Evolutionary conservation across 2,329 filamentous ascomycete genomes (phyloP).

Genomic region (Apiospora hydei): DNA sequence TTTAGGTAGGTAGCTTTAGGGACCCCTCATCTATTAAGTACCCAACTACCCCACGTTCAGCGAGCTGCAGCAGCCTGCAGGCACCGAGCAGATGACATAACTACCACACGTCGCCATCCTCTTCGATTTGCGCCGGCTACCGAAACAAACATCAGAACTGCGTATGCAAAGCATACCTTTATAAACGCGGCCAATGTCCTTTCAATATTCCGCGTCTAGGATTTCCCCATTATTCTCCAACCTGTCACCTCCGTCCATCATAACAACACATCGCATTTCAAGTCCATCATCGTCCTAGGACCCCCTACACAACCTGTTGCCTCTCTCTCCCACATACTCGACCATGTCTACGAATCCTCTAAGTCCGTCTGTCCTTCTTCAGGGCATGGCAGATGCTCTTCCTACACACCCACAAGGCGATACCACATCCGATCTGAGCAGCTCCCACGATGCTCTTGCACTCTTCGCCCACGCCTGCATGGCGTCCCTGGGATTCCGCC

Average conservation of each 20-base stretch:
- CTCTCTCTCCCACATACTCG: slow-evolving; percentile 2
- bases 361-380: slow-evolving; percentile 55
- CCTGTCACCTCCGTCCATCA: neutral
- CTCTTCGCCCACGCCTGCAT: slow-evolving; percentile 87
- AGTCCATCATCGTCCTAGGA: neutral
- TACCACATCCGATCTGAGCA: slow-evolving; percentile 69
- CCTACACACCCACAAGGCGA: slow-evolving; percentile 61
- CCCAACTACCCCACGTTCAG: neutral
- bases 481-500: slow-evolving; percentile 78
- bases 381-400: slow-evolving; percentile 66
- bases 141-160: neutral
- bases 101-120: neutral
- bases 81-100: slow-evolving; percentile 5
- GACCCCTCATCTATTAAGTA: neutral
- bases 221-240: neutral
- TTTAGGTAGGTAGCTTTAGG: neutral
- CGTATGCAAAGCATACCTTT: neutral
- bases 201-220: too few relatives aligned
- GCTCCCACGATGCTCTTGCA: slow-evolving; percentile 81
- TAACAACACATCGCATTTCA: neutral
- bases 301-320: neutral
- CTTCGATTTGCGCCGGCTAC: neutral
- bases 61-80: slow-evolving; percentile 2
- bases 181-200: neutral
- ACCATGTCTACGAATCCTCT: slow-evolving; percentile 46